Evolutionary conservation across 176 grass and related monocot species (phyloP), one percentile per base, ranked within the genome.

Genomic region (bread wheat (Triticum aestivum)): DNA sequence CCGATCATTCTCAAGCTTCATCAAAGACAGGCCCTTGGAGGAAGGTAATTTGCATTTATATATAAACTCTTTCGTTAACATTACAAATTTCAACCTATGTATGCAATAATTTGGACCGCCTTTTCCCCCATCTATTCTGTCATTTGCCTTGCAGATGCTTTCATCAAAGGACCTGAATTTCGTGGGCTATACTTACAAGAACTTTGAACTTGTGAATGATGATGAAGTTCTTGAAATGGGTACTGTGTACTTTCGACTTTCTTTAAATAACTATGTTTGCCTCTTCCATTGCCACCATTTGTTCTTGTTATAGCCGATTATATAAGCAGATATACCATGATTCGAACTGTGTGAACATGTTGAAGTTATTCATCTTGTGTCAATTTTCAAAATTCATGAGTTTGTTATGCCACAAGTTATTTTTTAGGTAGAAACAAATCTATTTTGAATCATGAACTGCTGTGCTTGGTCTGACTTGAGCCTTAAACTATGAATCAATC

Each of bases 131-230:
- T 74, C 21, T 71, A 5, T 27, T 75, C 17, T 69, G 11, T 38
- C 11, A 27, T 78, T 78, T 41, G 24, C 33, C 61, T 30, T 89
- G 45, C 90, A 98, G 97, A 96, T 98, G 94, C 97, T 98, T 86
- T 98, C 97, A 73, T 96, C 97, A 47, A 98, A 98, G 82, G 97
- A 98, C 85, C 73, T 98, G 56, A 96, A 98, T 88, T 98, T 98
- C 67, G 94, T 99, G 24, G 97, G 97, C 11, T 99, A 99, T 65
- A 99, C 97, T n/a, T 99, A 99, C 86, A 99, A 98, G 82, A 98
- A 98, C 73, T 98, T 98, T 18, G 97, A 98, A 88, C 91, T 98
- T 51, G 97, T 96, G 78, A 98, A 93, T 65, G 97, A 98, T 42
- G 88, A 89, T 44, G 97, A 96, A 79, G 86, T 92, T 66, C 87